Conservation (phyloP, 202 grass and related monocot genomes). For the Musa balbisiana region DNA sequence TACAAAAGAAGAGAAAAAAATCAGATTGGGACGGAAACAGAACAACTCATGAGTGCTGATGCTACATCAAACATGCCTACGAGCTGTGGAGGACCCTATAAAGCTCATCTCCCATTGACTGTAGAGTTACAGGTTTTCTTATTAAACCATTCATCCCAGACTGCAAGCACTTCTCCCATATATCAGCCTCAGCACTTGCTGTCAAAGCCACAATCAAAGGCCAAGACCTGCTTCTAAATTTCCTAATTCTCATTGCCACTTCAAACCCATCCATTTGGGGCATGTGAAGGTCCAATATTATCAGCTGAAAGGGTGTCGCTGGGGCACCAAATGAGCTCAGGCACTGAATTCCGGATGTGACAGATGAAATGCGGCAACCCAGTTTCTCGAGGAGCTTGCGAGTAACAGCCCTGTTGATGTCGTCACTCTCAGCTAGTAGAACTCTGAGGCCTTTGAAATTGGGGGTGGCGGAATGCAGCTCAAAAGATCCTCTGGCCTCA, state of each 20-base stretch:
- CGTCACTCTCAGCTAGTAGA: constrained; percentile 52
- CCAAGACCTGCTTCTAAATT: constrained; percentile 38
- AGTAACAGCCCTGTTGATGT: constrained; percentile 38
- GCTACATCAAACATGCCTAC: constrained; percentile 5
- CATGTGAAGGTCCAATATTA: constrained; percentile 54
- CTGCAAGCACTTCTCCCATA: constrained; percentile 48
- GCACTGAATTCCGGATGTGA: constrained; percentile 38
- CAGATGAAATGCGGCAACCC: constrained; percentile 33
- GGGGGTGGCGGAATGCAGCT: constrained; percentile 19
- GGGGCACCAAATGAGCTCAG: constrained; percentile 31
- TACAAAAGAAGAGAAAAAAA: constrained; percentile 14
- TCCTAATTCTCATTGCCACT: constrained; percentile 35
- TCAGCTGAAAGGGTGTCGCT: constrained; percentile 23
- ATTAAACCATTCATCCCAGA: constrained; percentile 48
- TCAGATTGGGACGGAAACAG: not conserved
- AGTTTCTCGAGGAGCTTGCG: constrained; percentile 55
- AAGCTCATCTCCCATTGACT: constrained; percentile 44
- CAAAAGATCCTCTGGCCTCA: constrained; percentile 34
- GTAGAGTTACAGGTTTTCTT: constrained; percentile 42
- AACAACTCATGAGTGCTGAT: not conserved
- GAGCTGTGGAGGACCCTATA: constrained; percentile 38
- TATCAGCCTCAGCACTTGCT: constrained; percentile 23
- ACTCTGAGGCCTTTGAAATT: constrained; percentile 45
- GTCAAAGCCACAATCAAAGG: constrained; percentile 46
- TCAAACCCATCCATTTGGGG: constrained; percentile 33